Evolutionary conservation across 2,329 filamentous ascomycete genomes (phyloP), one percentile per base, ranked within the genome.

Genomic region (Aspergillus fijiensis): DNA sequence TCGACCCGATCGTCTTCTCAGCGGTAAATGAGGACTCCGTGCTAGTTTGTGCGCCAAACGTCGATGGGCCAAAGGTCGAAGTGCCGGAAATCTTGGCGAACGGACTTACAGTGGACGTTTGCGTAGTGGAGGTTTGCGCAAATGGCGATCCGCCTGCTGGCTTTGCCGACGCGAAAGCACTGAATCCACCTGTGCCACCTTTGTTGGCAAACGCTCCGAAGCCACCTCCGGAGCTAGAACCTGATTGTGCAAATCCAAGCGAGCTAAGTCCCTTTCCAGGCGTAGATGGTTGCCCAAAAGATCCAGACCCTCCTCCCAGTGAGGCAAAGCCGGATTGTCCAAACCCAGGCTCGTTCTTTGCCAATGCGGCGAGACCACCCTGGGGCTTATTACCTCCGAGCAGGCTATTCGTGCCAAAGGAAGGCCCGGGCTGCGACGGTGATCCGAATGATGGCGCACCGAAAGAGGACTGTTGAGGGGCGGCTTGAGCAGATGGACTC

Each of bases 151-250:
- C 25, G 59, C 58, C 45, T 59, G 67, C 33, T 27, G 63, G 64
- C 52, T 72, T 71, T 5, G 69, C 56, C 2, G 67, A 53, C 6
- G 66, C 65, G 55, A 74, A 64, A 19, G 66, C 57, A 27, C 62
- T 60, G 55, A 73, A 73, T 23, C 70, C 69, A 16, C 65, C 59
- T 3, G 65, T 54, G 42, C 61, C 68, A 21, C 64, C 58, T 2
- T 64, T 52, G 45, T 60, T 67, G 25, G 70, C 70, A 60, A 76
- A 73, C 2, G 72, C 70, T 49, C 74, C 70, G 62, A 78, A 78
- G 14, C 75, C 75, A 50, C 68, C 68, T 9, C 71, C 69, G 29
- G 67, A 49, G 16, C 65, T 54, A 50, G 64, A 57, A 47, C 51
- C 57, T 31, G 66, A 61, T 7, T 65, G 60, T 10, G 61, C 69